phyloP scores from a whole-genome alignment of 2,329 filamentous ascomycete species.

The Beauveria sp. region DNA sequence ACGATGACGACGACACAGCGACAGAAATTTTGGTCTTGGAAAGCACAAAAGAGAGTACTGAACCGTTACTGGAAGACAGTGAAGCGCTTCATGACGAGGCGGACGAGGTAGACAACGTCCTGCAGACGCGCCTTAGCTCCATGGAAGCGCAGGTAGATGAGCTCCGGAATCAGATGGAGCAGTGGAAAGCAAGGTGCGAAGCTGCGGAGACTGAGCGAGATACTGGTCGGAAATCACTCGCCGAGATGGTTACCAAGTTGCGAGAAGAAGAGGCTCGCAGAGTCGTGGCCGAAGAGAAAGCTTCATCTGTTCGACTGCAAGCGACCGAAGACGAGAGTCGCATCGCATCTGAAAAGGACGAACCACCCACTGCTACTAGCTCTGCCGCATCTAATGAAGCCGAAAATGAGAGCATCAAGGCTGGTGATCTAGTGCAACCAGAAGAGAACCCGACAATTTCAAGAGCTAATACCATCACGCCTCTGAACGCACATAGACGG shows the following conservation, averaged over 20 bases:
- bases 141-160: conserved; percentile 76
- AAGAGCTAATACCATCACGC: conserved; percentile 42
- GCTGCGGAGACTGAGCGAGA: conserved; percentile 71
- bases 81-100: conserved; percentile 35
- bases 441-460: conserved; percentile 37
- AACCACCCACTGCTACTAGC: not conserved
- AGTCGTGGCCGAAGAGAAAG: conserved; percentile 34
- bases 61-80: conserved; percentile 28
- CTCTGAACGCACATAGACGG: conserved; percentile 31
- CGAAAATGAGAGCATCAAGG: not conserved
- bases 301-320: conserved; percentile 28
- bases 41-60: conserved; percentile 12
- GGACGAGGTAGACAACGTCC: conserved; percentile 21
- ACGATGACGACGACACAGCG: conserved; percentile 17
- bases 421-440: conserved; percentile 24
- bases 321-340: conserved; percentile 13
- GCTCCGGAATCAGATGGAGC: conserved; percentile 71
- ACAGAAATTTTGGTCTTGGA: conserved; percentile 10
- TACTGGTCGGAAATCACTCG: conserved; percentile 63
- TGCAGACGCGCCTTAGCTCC: conserved; percentile 63
- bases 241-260: conserved; percentile 82
- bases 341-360: conserved; percentile 12
- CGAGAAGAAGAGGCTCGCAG: conserved; percentile 55
- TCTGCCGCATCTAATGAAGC: not conserved
- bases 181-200: conserved; percentile 71